Conservation (phyloP, 2,329 filamentous ascomycete species). For the Sodiomyces alkalinus region DNA sequence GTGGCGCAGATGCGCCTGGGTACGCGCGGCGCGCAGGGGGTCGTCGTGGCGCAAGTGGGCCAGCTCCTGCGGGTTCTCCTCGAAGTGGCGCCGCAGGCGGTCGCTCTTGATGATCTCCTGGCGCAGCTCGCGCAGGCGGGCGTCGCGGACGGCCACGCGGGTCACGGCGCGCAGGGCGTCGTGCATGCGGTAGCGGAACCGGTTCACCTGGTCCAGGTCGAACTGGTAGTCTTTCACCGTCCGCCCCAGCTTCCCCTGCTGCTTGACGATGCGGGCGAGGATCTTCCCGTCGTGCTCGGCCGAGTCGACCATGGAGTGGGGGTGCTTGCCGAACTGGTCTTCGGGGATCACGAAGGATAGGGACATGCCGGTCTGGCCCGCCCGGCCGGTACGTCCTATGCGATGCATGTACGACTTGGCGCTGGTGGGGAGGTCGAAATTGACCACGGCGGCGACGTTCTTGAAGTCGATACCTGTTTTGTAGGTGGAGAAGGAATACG, state of each 20-base stretch:
- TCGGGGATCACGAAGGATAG: constrained; percentile 87
- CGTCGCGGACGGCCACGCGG: constrained; percentile 76
- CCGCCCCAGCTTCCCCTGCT: constrained; percentile 64
- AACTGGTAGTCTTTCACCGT: constrained; percentile 85
- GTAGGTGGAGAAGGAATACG: too few relatives aligned
- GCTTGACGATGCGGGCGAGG: constrained; percentile 61
- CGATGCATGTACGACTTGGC: constrained; percentile 94
- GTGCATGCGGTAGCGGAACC: constrained; percentile 87
- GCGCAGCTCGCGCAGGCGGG: constrained; percentile 71
- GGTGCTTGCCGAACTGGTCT: constrained; percentile 74
- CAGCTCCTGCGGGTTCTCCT: constrained; percentile 87
- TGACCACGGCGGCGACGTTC: constrained; percentile 85
- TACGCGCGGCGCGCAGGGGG: constrained; percentile 67
- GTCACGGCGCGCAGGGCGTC: constrained; percentile 87
- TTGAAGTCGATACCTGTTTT: constrained; percentile 93
- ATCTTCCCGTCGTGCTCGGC: constrained; percentile 75
- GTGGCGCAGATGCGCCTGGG: constrained; percentile 71
- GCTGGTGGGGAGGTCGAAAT: constrained; percentile 84
- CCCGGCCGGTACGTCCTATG: constrained; percentile 83
- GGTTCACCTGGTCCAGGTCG: constrained; percentile 85
- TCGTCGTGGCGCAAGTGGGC: constrained; percentile 80
- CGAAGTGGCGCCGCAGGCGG: constrained; percentile 88
- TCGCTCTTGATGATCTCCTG: constrained; percentile 87
- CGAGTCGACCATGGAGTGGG: constrained; percentile 62
- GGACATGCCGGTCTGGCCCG: constrained; percentile 83